Evolutionary conservation across 108 stramenopile species (phyloP).

Genomic region (Pseudonitzschia pungens): DNA sequence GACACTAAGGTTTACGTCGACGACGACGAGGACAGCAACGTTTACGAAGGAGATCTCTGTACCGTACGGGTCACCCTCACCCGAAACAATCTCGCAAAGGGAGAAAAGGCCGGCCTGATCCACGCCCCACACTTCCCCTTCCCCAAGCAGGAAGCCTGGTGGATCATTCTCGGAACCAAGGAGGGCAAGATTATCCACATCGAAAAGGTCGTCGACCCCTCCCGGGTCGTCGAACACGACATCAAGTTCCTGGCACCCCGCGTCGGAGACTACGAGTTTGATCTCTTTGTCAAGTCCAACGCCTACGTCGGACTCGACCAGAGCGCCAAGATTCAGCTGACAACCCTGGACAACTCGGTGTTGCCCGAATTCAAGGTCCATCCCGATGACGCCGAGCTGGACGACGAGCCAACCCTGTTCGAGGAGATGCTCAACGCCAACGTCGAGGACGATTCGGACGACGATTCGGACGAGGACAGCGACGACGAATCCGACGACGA

Average conservation of each 20-base stretch:
- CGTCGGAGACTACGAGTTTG: conserved; percentile 86
- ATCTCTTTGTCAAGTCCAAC: conserved; percentile 88
- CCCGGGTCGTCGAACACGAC: conserved; percentile 78
- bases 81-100: conserved; percentile 87
- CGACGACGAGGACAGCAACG: conserved; percentile 94
- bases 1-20: conserved; percentile 90
- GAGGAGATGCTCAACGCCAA: conserved; percentile 95
- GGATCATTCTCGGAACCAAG: conserved; percentile 91
- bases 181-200: conserved; percentile 92
- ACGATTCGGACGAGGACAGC: conserved; percentile 63
- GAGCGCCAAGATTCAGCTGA: conserved; percentile 61
- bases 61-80: conserved; percentile 88
- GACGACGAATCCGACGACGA: conserved; percentile 57
- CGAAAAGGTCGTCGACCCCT: conserved; percentile 80
- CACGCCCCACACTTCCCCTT: conserved; percentile 92
- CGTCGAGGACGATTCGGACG: conserved; percentile 83
- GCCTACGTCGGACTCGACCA: conserved; percentile 95
- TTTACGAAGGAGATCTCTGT: conserved; percentile 95
- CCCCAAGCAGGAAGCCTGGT: conserved; percentile 93
- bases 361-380: conserved; percentile 95
- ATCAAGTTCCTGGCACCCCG: conserved; percentile 96
- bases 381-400: conserved; percentile 95
- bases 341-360: conserved; percentile 81
- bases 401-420: conserved; percentile 98
- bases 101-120: conserved; percentile 86